These are phyloP conservation scores for Trypanosoma mega DNA, from an alignment of 208 protist species.

Conservation along the genomic window DNA sequence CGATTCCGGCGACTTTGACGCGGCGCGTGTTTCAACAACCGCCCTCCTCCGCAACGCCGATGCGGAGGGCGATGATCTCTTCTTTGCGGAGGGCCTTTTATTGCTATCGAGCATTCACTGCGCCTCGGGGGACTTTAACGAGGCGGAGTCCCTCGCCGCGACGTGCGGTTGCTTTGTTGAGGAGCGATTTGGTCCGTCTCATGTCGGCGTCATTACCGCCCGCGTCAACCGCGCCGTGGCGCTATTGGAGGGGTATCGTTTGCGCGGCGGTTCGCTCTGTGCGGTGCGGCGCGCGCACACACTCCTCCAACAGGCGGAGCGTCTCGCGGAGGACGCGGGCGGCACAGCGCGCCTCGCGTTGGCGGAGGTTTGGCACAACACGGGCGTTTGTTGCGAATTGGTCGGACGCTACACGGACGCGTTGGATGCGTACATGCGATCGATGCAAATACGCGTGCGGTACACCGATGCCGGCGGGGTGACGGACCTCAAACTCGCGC, in stretches of 20 bases:
- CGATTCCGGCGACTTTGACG: not conserved
- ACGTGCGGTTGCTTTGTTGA: conserved; percentile 55
- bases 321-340: conserved; percentile 28
- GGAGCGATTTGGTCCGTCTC: conserved; percentile 35
- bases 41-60: conserved; percentile 12
- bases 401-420: conserved; percentile 24
- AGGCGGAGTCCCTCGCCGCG: conserved; percentile 58
- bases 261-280: not conserved
- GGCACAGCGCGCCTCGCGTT: conserved; percentile 39
- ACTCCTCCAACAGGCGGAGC: conserved; percentile 28
- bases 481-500: conserved; percentile 53
- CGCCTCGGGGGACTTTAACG: conserved; percentile 33
- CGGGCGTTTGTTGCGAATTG: conserved; percentile 51
- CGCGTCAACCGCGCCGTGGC: conserved; percentile 55
- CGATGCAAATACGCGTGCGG: conserved; percentile 30
- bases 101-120: conserved; percentile 51
- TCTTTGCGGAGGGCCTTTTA: conserved; percentile 49
- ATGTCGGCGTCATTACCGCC: conserved; percentile 29
- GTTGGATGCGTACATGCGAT: conserved; percentile 32
- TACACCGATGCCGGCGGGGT: conserved; percentile 19
- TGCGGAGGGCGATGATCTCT: conserved; percentile 15
- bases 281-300: conserved; percentile 12
- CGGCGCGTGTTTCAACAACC: not conserved
- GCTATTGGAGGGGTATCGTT: conserved; percentile 36
- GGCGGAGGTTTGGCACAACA: conserved; percentile 62